Conservation (phyloP, 192 early-diverging fungal genomes). For the Spinellus fusiger region DNA sequence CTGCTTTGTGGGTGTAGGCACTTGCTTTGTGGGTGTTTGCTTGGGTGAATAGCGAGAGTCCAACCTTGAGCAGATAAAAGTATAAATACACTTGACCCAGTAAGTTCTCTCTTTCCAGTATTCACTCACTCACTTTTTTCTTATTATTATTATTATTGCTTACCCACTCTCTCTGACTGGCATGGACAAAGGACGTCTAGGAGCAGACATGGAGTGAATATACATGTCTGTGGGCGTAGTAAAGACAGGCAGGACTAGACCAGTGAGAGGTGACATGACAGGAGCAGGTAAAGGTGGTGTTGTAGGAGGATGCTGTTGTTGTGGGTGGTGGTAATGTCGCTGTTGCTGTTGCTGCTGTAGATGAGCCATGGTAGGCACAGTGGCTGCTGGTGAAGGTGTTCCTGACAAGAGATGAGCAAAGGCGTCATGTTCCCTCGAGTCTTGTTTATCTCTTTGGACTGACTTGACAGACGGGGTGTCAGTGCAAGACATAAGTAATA, state of each 20-base stretch:
- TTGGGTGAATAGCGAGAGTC: too few species aligned
- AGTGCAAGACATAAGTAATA: too few species aligned
- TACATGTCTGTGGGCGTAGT: conserved; percentile 8
- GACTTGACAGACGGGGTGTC: too few species aligned
- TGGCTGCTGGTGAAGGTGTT: too few species aligned
- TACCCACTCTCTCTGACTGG: neutral
- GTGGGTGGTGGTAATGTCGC: too few species aligned
- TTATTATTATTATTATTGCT: neutral
- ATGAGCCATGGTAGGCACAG: too few species aligned
- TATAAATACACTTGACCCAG: neutral
- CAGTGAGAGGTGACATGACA: neutral
- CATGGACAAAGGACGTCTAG: neutral
- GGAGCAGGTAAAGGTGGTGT: neutral
- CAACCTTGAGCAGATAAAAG: too few species aligned
- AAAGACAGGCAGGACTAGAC: conserved; percentile 1
- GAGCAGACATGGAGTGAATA: neutral
- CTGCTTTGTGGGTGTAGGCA: too few species aligned
- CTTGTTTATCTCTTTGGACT: too few species aligned
- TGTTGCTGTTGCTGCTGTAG: too few species aligned
- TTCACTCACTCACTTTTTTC: neutral
- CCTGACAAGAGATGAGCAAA: neutral
- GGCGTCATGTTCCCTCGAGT: too few species aligned
- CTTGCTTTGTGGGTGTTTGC: too few species aligned
- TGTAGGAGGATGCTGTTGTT: neutral
- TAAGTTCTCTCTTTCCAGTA: neutral